Conservation (phyloP, 202 grass and related monocot genomes). For the Carex arenaria region DNA sequence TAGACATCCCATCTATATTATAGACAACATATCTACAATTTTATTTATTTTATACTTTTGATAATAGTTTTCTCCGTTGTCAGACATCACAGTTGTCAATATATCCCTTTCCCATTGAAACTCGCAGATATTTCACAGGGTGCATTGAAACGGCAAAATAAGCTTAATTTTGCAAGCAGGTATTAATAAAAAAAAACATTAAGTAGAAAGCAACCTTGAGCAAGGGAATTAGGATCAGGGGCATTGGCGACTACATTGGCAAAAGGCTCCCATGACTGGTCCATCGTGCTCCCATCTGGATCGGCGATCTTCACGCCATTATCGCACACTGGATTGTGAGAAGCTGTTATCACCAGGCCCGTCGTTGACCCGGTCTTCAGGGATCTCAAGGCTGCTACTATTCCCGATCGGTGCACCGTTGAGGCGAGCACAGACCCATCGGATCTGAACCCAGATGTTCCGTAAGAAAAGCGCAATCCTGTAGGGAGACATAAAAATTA, state of each 20-base stretch:
- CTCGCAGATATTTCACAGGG: neutral
- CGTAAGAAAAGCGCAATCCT: too few relatives aligned
- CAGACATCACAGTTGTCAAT: neutral
- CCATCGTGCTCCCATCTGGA: constrained; percentile 79
- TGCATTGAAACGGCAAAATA: neutral
- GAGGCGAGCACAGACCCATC: too few relatives aligned
- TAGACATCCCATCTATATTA: too few relatives aligned
- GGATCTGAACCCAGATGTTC: too few relatives aligned
- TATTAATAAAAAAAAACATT: neutral
- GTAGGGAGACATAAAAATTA: too few relatives aligned
- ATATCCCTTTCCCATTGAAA: neutral
- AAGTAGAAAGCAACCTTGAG: constrained; percentile 35
- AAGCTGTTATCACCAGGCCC: too few relatives aligned
- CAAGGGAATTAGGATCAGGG: constrained; percentile 41
- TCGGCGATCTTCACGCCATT: constrained; percentile 94
- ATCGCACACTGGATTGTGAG: constrained; percentile 69
- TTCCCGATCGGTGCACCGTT: too few relatives aligned
- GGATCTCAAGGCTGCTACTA: too few relatives aligned
- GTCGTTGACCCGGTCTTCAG: too few relatives aligned
- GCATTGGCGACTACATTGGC: constrained; percentile 75
- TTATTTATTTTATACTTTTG: neutral
- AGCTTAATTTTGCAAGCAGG: neutral
- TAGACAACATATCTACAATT: neutral
- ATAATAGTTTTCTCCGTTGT: neutral
- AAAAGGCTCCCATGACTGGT: constrained; percentile 77